Conservation (phyloP, 805 yeast species). For the Huiozyma sinensis region DNA sequence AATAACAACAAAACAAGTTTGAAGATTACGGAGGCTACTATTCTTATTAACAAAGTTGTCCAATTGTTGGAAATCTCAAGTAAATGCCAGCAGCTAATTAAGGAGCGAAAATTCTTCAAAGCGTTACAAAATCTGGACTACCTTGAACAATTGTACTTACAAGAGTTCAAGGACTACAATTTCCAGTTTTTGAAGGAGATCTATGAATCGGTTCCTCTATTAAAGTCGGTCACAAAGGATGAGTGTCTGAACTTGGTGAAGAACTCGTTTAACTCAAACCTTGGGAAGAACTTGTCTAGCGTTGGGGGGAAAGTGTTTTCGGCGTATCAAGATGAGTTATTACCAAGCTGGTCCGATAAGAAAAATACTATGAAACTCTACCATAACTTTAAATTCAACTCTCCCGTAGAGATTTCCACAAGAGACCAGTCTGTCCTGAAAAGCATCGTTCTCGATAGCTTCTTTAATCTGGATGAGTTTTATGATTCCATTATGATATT, state of each 20-base stretch:
- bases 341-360: conserved; percentile 43
- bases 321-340: conserved; percentile 48
- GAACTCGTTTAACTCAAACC: conserved; percentile 50
- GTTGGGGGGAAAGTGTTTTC: conserved; percentile 32
- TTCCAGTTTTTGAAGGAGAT: conserved; percentile 56
- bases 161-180: conserved; percentile 60
- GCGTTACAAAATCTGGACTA: conserved; percentile 79
- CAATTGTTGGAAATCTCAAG: conserved; percentile 80
- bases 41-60: conserved; percentile 59
- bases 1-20: conserved; percentile 51
- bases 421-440: conserved; percentile 45
- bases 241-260: conserved; percentile 59
- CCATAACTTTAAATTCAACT: conserved; percentile 55
- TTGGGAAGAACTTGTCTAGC: conserved; percentile 47
- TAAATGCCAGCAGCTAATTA: conserved; percentile 71
- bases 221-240: conserved; percentile 60
- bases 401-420: conserved; percentile 74
- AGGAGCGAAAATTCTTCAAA: conserved; percentile 65
- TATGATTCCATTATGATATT: conserved; percentile 79
- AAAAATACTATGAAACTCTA: conserved; percentile 43
- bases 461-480: conserved; percentile 57
- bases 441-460: conserved; percentile 25
- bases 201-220: conserved; percentile 62
- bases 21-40: conserved; percentile 62
- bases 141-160: conserved; percentile 55